Evolutionary conservation across 208 protist species (phyloP).

Genomic region (Jaenimonas drosophilae): DNA sequence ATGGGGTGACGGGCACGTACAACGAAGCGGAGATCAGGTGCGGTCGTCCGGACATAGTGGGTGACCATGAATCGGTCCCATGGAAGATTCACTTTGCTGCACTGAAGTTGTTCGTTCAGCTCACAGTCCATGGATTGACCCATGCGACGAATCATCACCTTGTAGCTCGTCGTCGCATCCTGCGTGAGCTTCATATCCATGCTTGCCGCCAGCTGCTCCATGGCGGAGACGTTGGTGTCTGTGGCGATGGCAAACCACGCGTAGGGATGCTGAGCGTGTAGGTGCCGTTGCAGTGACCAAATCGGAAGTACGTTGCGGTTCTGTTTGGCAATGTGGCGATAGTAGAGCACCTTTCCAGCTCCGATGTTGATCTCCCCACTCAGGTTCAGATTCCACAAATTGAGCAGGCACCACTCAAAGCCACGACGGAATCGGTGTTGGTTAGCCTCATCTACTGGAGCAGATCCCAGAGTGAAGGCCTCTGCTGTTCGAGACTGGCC

Average conservation of each 20-base stretch:
- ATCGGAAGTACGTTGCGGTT: slow-evolving; percentile 75
- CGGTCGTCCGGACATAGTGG: slow-evolving; percentile 75
- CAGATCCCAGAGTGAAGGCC: slow-evolving; percentile 37
- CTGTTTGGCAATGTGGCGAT: slow-evolving; percentile 74
- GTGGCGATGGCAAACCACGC: slow-evolving; percentile 81
- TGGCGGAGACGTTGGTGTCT: slow-evolving; percentile 35
- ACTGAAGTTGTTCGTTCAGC: slow-evolving; percentile 78
- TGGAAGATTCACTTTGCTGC: slow-evolving; percentile 51
- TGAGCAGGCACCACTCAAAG: slow-evolving; percentile 79
- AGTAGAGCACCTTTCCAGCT: slow-evolving; percentile 72
- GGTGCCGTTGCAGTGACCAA: slow-evolving; percentile 70
- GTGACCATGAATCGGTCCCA: slow-evolving; percentile 83
- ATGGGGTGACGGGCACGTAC: slow-evolving; percentile 77
- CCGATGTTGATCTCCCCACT: slow-evolving; percentile 86
- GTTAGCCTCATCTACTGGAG: slow-evolving; percentile 60
- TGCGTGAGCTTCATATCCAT: slow-evolving; percentile 61
- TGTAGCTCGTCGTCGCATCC: slow-evolving; percentile 71
- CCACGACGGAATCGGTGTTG: slow-evolving; percentile 57
- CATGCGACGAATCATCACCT: slow-evolving; percentile 40
- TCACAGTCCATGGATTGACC: slow-evolving; percentile 63
- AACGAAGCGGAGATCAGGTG: slow-evolving; percentile 81
- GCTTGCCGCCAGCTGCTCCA: slow-evolving; percentile 28
- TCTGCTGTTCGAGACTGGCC: slow-evolving; percentile 24
- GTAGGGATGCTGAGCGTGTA: slow-evolving; percentile 79
- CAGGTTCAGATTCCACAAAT: slow-evolving; percentile 88